Percentiles rank a stretch among this genome's conserved stretches.
Evolutionary conservation across 441 rosid species (phyloP).

Genomic region (Mallotus japonicus): DNA sequence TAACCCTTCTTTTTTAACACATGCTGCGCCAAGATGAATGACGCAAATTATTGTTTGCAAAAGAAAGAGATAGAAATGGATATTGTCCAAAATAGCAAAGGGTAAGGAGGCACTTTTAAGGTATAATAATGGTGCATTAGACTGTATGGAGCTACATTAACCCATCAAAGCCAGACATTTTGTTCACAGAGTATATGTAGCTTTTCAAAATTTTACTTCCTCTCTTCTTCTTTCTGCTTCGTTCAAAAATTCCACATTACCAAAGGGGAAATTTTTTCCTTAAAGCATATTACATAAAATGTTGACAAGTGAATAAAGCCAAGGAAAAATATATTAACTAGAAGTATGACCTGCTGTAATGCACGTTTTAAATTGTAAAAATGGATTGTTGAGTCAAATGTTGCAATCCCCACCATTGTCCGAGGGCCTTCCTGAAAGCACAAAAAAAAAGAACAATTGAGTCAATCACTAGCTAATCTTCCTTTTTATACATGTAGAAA

Average conservation of each 20-base stretch:
- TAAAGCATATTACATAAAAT: neutral
- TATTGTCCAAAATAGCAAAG: neutral
- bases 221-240: neutral
- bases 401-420: conserved; percentile 79
- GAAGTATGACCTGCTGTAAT: conserved; percentile 39
- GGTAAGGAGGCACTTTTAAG: neutral
- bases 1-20: neutral
- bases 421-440: conserved; percentile 68
- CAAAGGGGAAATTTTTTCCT: neutral
- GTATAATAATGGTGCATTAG: neutral
- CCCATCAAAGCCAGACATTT: neutral
- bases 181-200: neutral
- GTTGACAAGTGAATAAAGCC: neutral
- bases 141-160: neutral
- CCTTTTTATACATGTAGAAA: neutral
- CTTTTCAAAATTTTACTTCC: neutral
- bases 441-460: neutral
- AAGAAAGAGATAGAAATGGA: neutral
- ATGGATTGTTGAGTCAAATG: conserved; percentile 72
- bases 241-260: neutral
- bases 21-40: neutral
- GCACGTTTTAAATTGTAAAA: conserved; percentile 72
- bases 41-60: neutral
- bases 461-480: neutral
- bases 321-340: neutral